phyloP scores from a whole-genome alignment of 352 stramenopile genomes.

The Globisporangium ultimum region DNA sequence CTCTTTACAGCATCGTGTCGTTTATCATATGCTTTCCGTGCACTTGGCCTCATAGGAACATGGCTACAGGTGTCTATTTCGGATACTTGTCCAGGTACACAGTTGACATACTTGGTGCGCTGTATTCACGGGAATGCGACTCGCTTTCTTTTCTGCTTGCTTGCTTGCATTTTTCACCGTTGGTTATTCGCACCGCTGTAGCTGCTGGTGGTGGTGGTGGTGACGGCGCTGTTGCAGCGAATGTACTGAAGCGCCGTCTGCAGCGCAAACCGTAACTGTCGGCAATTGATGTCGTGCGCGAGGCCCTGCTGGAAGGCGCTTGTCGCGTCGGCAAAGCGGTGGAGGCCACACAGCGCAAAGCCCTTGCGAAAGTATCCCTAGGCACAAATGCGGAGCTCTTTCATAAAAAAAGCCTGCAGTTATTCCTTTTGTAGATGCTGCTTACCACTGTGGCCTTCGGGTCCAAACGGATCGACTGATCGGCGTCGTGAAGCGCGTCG shows the following conservation, averaged over 20 bases:
- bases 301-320: constrained; percentile 62
- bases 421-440: not conserved
- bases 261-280: constrained; percentile 55
- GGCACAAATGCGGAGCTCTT: not conserved
- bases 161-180: not conserved
- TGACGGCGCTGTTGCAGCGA: not conserved
- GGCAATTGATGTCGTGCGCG: constrained; percentile 53
- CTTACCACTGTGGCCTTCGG: constrained; percentile 50
- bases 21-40: too few species aligned
- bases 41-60: too few species aligned
- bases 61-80: too few species aligned
- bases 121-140: too few species aligned
- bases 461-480: constrained; percentile 45
- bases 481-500: constrained; percentile 45
- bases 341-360: constrained; percentile 50
- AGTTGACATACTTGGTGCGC: too few species aligned
- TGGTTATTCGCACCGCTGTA: not conserved
- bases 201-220: not conserved
- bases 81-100: too few species aligned
- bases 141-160: too few species aligned
- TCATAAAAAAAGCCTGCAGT: not conserved
- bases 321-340: constrained; percentile 48
- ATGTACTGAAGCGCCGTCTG: constrained; percentile 36
- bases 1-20: not conserved
- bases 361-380: constrained; percentile 73